Evolutionary conservation across 2,329 filamentous ascomycete species (phyloP), one percentile per base, ranked within the genome.

Genomic region (Alternaria panax): DNA sequence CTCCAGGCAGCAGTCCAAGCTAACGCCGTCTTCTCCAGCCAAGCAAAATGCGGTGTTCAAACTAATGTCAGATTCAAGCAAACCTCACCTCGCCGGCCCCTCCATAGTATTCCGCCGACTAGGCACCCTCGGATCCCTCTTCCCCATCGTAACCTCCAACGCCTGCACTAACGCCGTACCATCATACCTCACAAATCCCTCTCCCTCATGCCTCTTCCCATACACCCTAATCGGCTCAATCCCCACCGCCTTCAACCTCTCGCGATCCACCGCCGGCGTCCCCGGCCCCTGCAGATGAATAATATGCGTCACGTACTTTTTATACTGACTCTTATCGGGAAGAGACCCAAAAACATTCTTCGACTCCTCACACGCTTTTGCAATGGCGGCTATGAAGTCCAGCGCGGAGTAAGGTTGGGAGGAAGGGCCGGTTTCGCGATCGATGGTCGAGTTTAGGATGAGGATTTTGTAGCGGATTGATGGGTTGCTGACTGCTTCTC

Each of bases 381-480:
- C 88, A 46, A 98, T 90, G 0, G 94, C 92, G 11, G 85, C 86
- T 0, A 97, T 86, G 73, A 98, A 98, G 70, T 96, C 93, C 0
- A 87, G 80, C 0, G 92, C 94, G 0, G 87, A 87, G 72, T 92
- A 93, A 0, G 90, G 88, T 0, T 83, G 63, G 0, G 73, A 74
- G 0, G 83, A 83, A 0, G 93, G 92, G 0, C 93, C 92, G 0
- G 93, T 97, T 80, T 98, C 94, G 9, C 94, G 88, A 72, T 98
- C 94, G 0, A 90, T 82, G 1, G 86, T 90, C 22, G 92, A 91
- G 72, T 98, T 98, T 6, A 97, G 81, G 25, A 97, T 91, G 7
- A 97, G 81, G 18, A 97, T 90, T 75, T 95, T 96, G 71, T 89
- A 86, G 7, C 86, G 81, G 18, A 87, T 83, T 1, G 82, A 70